These are phyloP conservation scores for Dalbergia oliveri DNA, from an alignment of 306 rosid species.

Conservation along the genomic window DNA sequence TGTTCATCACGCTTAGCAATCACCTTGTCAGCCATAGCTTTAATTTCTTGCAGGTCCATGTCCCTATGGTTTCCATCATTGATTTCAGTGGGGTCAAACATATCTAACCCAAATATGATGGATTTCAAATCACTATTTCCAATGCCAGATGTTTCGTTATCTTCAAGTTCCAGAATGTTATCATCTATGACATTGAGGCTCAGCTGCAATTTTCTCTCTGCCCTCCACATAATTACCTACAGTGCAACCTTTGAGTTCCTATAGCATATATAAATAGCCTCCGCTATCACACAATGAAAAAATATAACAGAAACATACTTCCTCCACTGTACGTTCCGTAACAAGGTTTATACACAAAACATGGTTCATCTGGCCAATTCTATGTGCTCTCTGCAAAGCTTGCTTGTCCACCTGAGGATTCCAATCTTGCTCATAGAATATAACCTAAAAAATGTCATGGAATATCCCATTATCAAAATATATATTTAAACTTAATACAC, in stretches of 20 bases:
- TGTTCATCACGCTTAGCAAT: constrained; percentile 65
- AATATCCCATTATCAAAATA: constrained; percentile 38
- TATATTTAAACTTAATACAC: constrained; percentile 13
- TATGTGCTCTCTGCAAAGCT: constrained; percentile 94
- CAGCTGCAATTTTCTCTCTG: constrained; percentile 85
- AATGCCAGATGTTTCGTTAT: constrained; percentile 58
- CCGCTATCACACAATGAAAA: constrained; percentile 9
- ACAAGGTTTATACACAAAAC: constrained; percentile 82
- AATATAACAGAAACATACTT: constrained; percentile 60
- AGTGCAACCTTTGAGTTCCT: constrained; percentile 43
- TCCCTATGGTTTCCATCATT: constrained; percentile 53
- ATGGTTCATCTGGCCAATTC: constrained; percentile 89
- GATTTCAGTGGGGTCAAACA: constrained; percentile 68
- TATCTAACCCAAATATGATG: constrained; percentile 77
- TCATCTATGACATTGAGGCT: constrained; percentile 84
- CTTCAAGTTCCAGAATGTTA: constrained; percentile 57
- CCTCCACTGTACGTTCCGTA: constrained; percentile 79
- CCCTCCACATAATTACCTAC: constrained; percentile 93
- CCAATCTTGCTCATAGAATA: constrained; percentile 99
- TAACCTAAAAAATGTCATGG: constrained; percentile 62
- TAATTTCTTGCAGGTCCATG: constrained; percentile 61
- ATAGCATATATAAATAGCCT: constrained; percentile 32
- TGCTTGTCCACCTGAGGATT: constrained; percentile 98
- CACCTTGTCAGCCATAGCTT: constrained; percentile 74
- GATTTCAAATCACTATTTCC: constrained; percentile 79